These are phyloP conservation scores for Phytophthora sansomeana DNA, from an alignment of 352 stramenopile species.

Conservation along the genomic window DNA sequence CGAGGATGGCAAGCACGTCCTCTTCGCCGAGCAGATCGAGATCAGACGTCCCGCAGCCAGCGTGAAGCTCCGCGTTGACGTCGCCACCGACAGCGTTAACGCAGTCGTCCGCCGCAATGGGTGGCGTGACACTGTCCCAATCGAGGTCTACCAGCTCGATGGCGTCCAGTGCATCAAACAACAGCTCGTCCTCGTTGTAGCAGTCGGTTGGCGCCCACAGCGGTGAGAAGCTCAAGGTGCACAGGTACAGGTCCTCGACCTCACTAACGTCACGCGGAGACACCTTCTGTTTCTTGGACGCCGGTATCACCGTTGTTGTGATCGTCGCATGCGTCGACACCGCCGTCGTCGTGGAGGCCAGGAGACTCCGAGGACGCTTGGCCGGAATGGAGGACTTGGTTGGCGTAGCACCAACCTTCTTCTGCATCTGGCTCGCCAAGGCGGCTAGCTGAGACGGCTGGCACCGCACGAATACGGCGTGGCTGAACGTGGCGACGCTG, in stretches of 20 bases:
- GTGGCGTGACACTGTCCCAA: constrained; percentile 15
- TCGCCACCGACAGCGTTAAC: background rate
- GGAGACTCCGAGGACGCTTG: constrained; percentile 16
- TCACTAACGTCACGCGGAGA: constrained; percentile 26
- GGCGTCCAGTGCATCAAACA: constrained; percentile 15
- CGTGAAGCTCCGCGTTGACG: background rate
- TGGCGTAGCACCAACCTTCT: background rate
- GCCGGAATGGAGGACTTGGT: background rate
- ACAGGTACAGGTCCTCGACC: too few species aligned
- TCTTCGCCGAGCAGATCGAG: constrained; percentile 9
- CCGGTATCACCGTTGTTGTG: too few species aligned
- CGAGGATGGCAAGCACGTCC: constrained; percentile 16
- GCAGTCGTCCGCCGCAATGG: background rate
- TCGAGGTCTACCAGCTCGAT: constrained; percentile 27
- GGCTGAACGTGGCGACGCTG: constrained; percentile 70
- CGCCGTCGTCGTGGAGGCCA: background rate
- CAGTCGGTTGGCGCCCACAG: constrained; percentile 5
- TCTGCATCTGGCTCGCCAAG: constrained; percentile 25
- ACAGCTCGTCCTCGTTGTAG: constrained; percentile 8
- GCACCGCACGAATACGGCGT: constrained; percentile 64
- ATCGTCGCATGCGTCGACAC: background rate
- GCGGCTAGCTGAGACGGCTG: constrained; percentile 29
- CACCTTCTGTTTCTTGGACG: constrained; percentile 25
- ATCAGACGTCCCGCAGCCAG: background rate
- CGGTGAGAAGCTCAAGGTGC: background rate